Percentiles rank a stretch among this genome's conserved stretches.
Evolutionary conservation across 1,139 yeast genomes (phyloP).

Genomic region (Sugiyamaella sp.): DNA sequence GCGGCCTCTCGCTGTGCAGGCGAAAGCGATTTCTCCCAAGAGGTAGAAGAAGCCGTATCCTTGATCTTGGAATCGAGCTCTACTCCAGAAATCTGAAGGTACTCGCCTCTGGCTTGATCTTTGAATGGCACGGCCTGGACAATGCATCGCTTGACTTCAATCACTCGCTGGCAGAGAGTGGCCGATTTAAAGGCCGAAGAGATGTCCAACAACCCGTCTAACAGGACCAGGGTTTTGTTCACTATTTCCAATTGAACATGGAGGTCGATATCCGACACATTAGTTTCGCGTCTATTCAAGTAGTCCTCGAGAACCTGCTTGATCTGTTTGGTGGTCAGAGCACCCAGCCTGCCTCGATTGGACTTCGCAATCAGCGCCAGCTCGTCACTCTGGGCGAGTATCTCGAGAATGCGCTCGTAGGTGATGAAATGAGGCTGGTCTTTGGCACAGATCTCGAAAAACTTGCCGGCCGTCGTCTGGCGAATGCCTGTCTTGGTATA

Average conservation of each 20-base stretch:
- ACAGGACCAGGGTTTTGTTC: constrained; percentile 63
- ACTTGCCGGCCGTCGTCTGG: constrained; percentile 75
- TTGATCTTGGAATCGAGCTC: constrained; percentile 37
- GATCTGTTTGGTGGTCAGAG: constrained; percentile 51
- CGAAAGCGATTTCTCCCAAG: constrained; percentile 7
- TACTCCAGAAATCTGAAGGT: constrained; percentile 78
- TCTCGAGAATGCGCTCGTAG: constrained; percentile 57
- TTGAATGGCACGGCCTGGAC: constrained; percentile 73
- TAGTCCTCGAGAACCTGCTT: constrained; percentile 57
- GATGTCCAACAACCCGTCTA: constrained; percentile 77
- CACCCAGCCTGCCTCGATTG: constrained; percentile 34
- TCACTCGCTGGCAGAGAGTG: constrained; percentile 62
- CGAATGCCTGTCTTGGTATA: constrained; percentile 85
- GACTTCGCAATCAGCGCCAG: constrained; percentile 49
- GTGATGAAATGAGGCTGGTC: constrained; percentile 73
- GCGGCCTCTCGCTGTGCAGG: constrained; percentile 24
- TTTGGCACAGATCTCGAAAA: constrained; percentile 56
- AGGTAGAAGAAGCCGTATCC: constrained; percentile 1
- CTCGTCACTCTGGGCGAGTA: constrained; percentile 68
- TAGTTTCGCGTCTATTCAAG: constrained; percentile 49
- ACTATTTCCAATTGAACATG: constrained; percentile 58
- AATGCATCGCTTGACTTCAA: constrained; percentile 71
- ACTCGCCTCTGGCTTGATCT: constrained; percentile 57
- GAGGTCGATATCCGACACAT: constrained; percentile 38
- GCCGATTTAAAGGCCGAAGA: constrained; percentile 77